Base-by-base conservation (phyloP, 306 rosid species). In the Quercus aquifolioides region DNA sequence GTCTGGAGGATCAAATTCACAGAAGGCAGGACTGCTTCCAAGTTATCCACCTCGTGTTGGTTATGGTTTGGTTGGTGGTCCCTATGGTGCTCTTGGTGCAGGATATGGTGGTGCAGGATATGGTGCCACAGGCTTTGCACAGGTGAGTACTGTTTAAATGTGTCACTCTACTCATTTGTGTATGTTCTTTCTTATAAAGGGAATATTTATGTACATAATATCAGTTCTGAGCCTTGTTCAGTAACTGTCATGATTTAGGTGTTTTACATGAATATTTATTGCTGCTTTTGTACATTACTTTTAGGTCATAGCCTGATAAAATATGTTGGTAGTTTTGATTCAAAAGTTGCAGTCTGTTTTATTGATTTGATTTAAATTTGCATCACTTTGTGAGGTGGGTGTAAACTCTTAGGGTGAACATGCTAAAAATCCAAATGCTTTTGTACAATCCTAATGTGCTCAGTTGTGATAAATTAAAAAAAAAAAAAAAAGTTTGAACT, bases 21-120 rank as follows among this genome's bases (percentile, higher is more conserved):
- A 80, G 79, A 92, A 87, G 77, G 70, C 91, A 55, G 99, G 97
- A 69, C 79, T 91, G 85, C 94, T 95, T 89, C 92, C 97, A 15
- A 90, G 83, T 77, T 95, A 92, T 88, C 95, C 94, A 21, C 92
- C 96, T 81, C 92, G 68, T 51, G 80, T 79, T 79, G 94, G 94
- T 76, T 92, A 87, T 83, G 93, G 94, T 75, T 60, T 89, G 85
- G 85, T 85, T 78, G 99, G 95, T n/a, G 87, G 90, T 80, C 79
- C 85, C 67, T 94, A 94, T 83, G 97, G 98, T 77, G 91, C 90
- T 60, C 85, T 94, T 55, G 90, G 88, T 78, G 83, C 92, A 73
- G 97, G 99, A 54, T 91, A 90, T 57, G 90, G 88, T 35, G 41
- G 41, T 35, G 41, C 41, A 35, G 41, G 7, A 35, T 35, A 35